Evolutionary conservation across 306 rosid species (phyloP).

Genomic region (Cucurbita maxima): DNA sequence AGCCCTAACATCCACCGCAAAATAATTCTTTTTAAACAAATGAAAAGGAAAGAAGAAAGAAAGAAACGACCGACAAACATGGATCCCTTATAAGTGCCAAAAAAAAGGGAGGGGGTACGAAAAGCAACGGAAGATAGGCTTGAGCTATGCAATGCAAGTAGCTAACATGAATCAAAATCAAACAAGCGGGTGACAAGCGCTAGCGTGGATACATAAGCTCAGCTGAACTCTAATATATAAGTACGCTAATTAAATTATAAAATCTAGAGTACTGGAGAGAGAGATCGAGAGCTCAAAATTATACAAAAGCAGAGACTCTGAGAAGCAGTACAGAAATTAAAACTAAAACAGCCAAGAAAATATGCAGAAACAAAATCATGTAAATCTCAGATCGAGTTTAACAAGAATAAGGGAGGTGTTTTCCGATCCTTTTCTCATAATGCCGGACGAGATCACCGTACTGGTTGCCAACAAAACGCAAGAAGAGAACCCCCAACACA

Average conservation of each 20-base stretch:
- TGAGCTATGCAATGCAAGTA: not conserved
- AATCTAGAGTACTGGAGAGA: not conserved
- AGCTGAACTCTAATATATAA: not conserved
- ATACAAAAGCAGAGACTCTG: not conserved
- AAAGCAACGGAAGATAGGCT: not conserved
- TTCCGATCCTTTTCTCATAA: conserved; percentile 2
- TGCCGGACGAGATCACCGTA: not conserved
- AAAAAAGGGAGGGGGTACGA: not conserved
- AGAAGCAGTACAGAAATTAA: not conserved
- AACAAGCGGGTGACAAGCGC: not conserved
- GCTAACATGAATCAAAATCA: not conserved
- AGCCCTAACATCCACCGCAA: not conserved
- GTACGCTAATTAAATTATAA: not conserved
- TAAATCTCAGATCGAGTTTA: not conserved
- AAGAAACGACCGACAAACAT: not conserved
- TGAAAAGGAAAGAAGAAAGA: not conserved
- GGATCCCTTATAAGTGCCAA: not conserved
- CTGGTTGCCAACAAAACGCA: not conserved
- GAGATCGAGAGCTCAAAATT: not conserved
- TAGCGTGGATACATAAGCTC: not conserved
- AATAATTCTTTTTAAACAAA: not conserved
- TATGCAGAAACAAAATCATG: not conserved
- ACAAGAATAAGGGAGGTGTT: not conserved
- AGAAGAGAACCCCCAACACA: not conserved
- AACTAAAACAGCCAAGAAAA: not conserved